phyloP scores from a whole-genome alignment of 192 early-diverging fungal species.

The Coemansia sp. region DNA sequence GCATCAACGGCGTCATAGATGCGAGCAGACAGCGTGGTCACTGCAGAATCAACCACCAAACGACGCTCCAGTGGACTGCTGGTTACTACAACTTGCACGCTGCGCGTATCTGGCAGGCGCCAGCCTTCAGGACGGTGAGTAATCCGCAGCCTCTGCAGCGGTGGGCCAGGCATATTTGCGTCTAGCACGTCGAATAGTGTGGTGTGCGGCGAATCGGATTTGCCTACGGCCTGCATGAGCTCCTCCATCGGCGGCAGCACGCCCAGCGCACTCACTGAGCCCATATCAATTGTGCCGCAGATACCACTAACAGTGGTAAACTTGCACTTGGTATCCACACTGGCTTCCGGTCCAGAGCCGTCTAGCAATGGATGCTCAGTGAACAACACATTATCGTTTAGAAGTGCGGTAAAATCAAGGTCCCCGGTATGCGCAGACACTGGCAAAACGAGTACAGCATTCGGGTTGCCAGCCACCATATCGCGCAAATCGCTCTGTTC shows the following conservation, averaged over 20 bases:
- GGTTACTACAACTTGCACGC: slow-evolving; percentile 32
- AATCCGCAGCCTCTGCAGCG: slow-evolving; percentile 27
- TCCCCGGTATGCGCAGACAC: slow-evolving; percentile 10
- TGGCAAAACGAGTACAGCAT: slow-evolving; percentile 25
- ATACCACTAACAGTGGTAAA: slow-evolving; percentile 48
- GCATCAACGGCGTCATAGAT: slow-evolving; percentile 27
- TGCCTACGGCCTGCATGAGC: slow-evolving; percentile 30
- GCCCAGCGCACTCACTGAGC: slow-evolving; percentile 35
- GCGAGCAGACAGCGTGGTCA: slow-evolving; percentile 36
- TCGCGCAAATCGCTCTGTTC: slow-evolving; percentile 36
- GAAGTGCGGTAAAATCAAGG: slow-evolving; percentile 21
- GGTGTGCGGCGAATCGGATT: slow-evolving; percentile 34
- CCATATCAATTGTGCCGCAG: slow-evolving; percentile 33
- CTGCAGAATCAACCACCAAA: slow-evolving; percentile 48
- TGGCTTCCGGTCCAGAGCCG: background rate
- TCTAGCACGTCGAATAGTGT: slow-evolving; percentile 50
- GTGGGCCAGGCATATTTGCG: slow-evolving; percentile 3
- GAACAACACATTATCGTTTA: slow-evolving; percentile 37
- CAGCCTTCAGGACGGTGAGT: slow-evolving; percentile 5
- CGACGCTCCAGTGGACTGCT: slow-evolving; percentile 27
- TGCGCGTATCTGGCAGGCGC: slow-evolving; percentile 24
- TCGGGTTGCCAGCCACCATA: slow-evolving; percentile 37
- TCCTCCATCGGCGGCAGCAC: slow-evolving; percentile 51
- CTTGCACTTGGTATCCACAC: slow-evolving; percentile 7
- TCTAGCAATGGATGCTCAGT: background rate